A percentile compares a stretch with the other conserved stretches of the same genome.
These are phyloP conservation scores for Starmerella cellae DNA, from an alignment of 805 yeast genomes.

Conservation along the genomic window DNA sequence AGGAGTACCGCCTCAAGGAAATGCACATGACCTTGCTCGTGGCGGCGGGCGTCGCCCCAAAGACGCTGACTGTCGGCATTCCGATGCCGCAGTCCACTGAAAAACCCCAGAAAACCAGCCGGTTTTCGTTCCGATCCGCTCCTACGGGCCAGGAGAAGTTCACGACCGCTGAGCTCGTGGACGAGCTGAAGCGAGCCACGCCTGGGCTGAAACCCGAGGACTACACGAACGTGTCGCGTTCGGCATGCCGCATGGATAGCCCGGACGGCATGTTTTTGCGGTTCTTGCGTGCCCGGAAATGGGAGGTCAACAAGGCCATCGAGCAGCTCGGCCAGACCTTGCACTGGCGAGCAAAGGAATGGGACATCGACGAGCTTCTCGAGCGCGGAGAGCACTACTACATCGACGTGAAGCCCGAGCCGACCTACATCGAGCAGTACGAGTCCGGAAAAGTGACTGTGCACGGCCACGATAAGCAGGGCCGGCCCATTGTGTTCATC, in stretches of 20 bases:
- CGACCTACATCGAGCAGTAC: conserved; percentile 39
- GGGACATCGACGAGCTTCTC: conserved; percentile 48
- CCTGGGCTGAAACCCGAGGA: conserved; percentile 40
- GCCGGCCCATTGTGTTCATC: conserved; percentile 70
- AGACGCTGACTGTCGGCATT: conserved; percentile 19
- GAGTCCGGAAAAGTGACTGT: conserved; percentile 58
- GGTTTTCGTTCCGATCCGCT: conserved; percentile 22
- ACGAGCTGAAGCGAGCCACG: conserved; percentile 36
- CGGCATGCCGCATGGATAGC: conserved; percentile 56
- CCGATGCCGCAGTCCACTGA: conserved; percentile 16
- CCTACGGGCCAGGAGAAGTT: conserved; percentile 10
- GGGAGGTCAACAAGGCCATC: conserved; percentile 55
- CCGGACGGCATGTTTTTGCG: conserved; percentile 69
- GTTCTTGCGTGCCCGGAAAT: conserved; percentile 77
- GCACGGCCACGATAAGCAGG: conserved; percentile 56
- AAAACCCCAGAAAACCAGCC: conserved; percentile 22
- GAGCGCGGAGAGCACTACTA: conserved; percentile 58
- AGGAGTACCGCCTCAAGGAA: conserved; percentile 30
- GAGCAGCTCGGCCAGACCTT: conserved; percentile 61
- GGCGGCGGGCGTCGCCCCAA: conserved; percentile 22
- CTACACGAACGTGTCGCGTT: conserved; percentile 42
- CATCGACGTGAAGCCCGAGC: conserved; percentile 32
- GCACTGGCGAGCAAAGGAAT: conserved; percentile 58
- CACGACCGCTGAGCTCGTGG: conserved; percentile 19
- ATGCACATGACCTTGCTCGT: conserved; percentile 27